Evolutionary conservation across 2,329 filamentous ascomycete species (phyloP), one percentile per base, ranked within the genome.

Genomic region (Colletotrichum sp.): DNA sequence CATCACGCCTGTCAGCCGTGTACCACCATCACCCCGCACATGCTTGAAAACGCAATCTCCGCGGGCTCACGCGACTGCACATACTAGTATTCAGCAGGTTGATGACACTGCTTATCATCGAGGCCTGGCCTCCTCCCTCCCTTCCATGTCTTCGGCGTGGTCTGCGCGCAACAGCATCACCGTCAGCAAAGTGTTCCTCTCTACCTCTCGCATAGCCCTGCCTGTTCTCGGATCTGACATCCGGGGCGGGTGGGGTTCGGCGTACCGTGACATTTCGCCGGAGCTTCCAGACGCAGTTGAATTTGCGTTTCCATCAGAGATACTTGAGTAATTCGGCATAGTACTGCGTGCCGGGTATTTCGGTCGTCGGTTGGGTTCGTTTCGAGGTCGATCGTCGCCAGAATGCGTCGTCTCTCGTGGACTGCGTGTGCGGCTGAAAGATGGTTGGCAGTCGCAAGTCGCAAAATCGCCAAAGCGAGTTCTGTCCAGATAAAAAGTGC

Each of bases 11-110:
- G 77, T 78, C 60, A 61, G 66, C 62, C 18, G 15, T 30, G 52
- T 56, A 21, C 21, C 21, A 28, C 24, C 24, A 30, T 21, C 38
- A 38, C 48, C 32, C 28, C 48, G 43, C 61, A 61, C 18, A 38
- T 24, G 24, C 12, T 28, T 9, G 7, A 13, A 32, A 21, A n/a
- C 43, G 58, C 21, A 16, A 38, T 21, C 7, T 55, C 30, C 62
- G 66, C 56, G 26, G 28, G 64, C 58, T 34, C 24, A 24, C 28
- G n/a, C 52, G 66, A 48, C n/a, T 9, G 56, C 56, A 80, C 91
- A 75, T 89, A 97, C 95, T 99, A 21, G 97, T 99, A 85, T 99
- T 99, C 78, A 98, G 90, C 78, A 99, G 89, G 84, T 99, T 99
- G 86, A 98, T 94, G 79, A 97, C 94, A 83, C 96, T 98, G 87